Base-by-base conservation (phyloP, 495 filamentous ascomycete genomes). In the Amorphotheca resinae region DNA sequence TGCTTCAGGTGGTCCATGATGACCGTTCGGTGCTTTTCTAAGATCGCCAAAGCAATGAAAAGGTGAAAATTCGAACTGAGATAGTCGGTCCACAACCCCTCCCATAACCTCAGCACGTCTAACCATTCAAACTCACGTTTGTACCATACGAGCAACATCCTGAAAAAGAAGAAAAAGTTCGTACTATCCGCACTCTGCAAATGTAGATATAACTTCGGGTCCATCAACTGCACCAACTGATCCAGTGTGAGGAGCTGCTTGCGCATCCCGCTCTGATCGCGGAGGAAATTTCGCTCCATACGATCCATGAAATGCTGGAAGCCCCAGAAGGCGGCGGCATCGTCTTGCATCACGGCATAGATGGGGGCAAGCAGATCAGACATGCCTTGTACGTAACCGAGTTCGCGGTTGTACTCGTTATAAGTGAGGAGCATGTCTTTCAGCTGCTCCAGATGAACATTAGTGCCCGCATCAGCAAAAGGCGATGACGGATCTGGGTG, bases 161-260 rank as follows among this genome's bases (percentile, higher is more conserved):
- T 80, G 73, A 96, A 98, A 69, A 96, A 96, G 69, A 98, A 98
- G 62, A 98, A 98, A 63, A 96, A 98, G 61, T 98, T 96, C 15
- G 91, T 96, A 52, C 79, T 86, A 48, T 96, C 93, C 18, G 88
- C 86, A 6, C 71, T 76, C 56, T 94, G 76, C 0, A 98, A 71
- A 56, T 98, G 91, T 8, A 84, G 64, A 55, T 95, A 96, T 30
- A 98, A 76, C 54, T 87, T 82, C 0, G 91, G 88, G 51, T 98
- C 91, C 79, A 98, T 87, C 39, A 98, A 81, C 54, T 93, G 87
- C 9, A 95, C 84, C 1, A 96, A 77, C 41, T 96, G 85, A 52
- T 96, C 87, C 1, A 96, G 73, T 0, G 89, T 84, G 4, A 87
- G 69, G 3, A 96, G 80, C 56, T 98, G 93, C 1, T 76, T 70